Conservation (phyloP, 768 basidiomycete genomes). For the Lactarius quietus region DNA sequence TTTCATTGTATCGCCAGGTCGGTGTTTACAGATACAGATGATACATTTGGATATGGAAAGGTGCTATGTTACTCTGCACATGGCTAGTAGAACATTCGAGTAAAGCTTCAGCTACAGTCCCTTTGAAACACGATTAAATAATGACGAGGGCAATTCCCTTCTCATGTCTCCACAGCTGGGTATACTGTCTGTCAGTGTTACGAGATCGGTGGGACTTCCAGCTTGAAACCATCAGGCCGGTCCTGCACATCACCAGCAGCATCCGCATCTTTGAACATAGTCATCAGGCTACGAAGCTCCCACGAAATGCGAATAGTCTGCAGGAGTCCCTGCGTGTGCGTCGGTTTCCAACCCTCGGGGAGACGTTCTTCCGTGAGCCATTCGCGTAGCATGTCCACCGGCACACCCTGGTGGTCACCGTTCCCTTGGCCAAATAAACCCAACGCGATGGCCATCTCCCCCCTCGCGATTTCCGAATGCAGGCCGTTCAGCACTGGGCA, state of each 20-base stretch:
- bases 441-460: constrained; percentile 52
- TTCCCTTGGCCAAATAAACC: constrained; percentile 28
- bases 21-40: background rate
- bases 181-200: no score
- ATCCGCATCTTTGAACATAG: background rate
- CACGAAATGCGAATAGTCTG: background rate
- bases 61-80: no score
- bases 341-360: constrained; percentile 49
- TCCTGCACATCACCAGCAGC: no score
- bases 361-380: constrained; percentile 60
- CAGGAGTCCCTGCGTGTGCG: constrained; percentile 14
- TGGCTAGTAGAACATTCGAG: background rate
- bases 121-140: background rate
- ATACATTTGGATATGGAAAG: background rate
- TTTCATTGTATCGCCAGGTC: background rate
- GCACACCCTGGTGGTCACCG: constrained; percentile 5
- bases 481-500: constrained; percentile 37
- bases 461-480: constrained; percentile 53
- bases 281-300: constrained; percentile 4
- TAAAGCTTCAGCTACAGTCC: background rate
- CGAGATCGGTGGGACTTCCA: no score
- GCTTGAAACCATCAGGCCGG: no score
- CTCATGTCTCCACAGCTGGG: no score
- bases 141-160: no score
- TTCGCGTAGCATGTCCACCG: constrained; percentile 28